Conservation (phyloP, 352 stramenopile genomes). For the Thalassiosira hispida region DNA sequence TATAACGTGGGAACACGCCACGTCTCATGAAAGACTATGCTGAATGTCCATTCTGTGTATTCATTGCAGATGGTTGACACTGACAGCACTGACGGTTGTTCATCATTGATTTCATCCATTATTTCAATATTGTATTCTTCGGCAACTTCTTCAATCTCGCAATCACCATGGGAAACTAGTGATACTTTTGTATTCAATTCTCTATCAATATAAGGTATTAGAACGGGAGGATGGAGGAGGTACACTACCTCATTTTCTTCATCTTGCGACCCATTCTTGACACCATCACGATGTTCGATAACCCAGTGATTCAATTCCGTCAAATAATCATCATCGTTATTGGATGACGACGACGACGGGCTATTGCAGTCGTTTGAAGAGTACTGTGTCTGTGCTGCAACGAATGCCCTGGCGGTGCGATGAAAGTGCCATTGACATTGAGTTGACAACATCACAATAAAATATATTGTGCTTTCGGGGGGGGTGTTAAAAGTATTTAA, state of each 20-base stretch:
- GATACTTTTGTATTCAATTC: neutral
- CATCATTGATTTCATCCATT: neutral
- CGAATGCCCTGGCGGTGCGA: slow-evolving; percentile 16
- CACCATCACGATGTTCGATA: slow-evolving; percentile 5
- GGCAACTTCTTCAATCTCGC: neutral
- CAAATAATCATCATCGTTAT: neutral
- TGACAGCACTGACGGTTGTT: neutral
- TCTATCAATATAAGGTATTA: slow-evolving; percentile 8
- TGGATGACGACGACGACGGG: neutral
- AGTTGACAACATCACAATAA: no score
- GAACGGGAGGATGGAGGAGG: slow-evolving; percentile 41
- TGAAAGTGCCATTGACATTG: slow-evolving; percentile 34
- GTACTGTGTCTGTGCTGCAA: slow-evolving; percentile 5
- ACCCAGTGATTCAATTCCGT: slow-evolving; percentile 34
- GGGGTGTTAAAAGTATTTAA: no score
- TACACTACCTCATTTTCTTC: slow-evolving; percentile 11
- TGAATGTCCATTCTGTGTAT: slow-evolving; percentile 68
- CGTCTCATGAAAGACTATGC: slow-evolving; percentile 65
- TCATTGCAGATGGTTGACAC: neutral
- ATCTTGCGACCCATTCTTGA: neutral
- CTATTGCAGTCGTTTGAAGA: neutral
- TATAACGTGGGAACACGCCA: slow-evolving; percentile 74
- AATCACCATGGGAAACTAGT: neutral
- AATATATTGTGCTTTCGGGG: no score
- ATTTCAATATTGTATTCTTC: neutral